Base-by-base conservation (phyloP, 768 basidiomycete genomes). In the Lentinula raphanica region DNA sequence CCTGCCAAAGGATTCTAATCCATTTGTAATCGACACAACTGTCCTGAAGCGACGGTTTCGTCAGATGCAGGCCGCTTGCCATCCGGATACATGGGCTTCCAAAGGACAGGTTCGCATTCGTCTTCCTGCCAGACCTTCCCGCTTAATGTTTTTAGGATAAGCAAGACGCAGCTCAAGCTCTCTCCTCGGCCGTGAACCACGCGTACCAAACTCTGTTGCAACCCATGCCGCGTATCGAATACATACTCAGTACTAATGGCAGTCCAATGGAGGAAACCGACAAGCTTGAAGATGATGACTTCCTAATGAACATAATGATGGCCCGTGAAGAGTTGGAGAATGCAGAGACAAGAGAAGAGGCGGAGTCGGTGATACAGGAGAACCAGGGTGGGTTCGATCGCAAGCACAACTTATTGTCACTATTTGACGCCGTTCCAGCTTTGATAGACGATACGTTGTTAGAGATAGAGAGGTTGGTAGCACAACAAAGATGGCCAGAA, bases 71-170 rank as follows among this genome's bases (percentile, higher is more conserved):
- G 78, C 84, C 21, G 73, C 83, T 21, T 85, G 91, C 53, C 94
- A 98, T 74, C 94, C 94, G 0, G 94, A 98, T 68, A 78, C 85
- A 12, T 96, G 90, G 88, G 80, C 85, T 32, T 80, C 83, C 29
- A 79, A 82, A 65, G 84, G 84, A 57, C 70, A 79, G 59, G 90
- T 88, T 62, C 54, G 71, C 66, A 21, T 70, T 54, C 40, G 45
- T 11, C 49, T 49, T 45, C 6, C 38, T 57, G 8, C 23, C 8
- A 35, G 19, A 32, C 5, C 35, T 17, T 45, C 56, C 49, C 59
- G 38, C 28, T 48, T 27, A 31, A 64, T 15, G 45, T 55, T 15
- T 56, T 5, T 58, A 87, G 86, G 73, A 76, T 58, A 79, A 83
- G 59, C 79, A 81, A 65, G 76, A 78, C 13, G 67, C 85, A 19